Evolutionary conservation across 169 alveolate genomes (phyloP).

Genomic region (Perkinsus marinus): DNA sequence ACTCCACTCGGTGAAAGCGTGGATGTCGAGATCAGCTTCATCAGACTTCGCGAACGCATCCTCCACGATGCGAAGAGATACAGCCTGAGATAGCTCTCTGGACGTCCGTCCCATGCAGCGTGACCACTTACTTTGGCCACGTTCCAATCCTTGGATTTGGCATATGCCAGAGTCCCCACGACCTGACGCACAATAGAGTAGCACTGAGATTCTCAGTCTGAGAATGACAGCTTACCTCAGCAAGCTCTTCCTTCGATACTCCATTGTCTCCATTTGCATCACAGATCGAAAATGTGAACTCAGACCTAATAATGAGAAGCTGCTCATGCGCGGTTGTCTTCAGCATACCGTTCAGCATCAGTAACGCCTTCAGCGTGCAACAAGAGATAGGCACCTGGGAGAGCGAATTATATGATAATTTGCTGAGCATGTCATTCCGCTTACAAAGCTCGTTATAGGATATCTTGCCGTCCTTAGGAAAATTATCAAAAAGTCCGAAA

Average conservation of each 20-base stretch:
- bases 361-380: background rate
- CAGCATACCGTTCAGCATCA: background rate
- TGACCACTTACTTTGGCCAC: background rate
- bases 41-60: background rate
- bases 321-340: background rate
- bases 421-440: background rate
- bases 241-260: background rate
- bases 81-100: background rate
- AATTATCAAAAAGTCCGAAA: background rate
- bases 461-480: background rate
- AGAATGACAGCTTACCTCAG: background rate
- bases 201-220: too few species aligned
- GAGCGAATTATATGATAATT: background rate
- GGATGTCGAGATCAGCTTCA: background rate
- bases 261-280: background rate
- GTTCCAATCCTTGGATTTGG: background rate
- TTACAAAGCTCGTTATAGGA: background rate
- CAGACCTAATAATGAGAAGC: background rate
- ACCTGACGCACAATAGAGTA: background rate
- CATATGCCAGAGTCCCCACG: background rate
- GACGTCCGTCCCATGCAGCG: background rate
- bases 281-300: background rate
- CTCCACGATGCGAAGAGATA: background rate
- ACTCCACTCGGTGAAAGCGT: background rate
- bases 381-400: background rate